phyloP scores from a whole-genome alignment of 192 early-diverging fungal genomes.

The Podila minutissima region DNA sequence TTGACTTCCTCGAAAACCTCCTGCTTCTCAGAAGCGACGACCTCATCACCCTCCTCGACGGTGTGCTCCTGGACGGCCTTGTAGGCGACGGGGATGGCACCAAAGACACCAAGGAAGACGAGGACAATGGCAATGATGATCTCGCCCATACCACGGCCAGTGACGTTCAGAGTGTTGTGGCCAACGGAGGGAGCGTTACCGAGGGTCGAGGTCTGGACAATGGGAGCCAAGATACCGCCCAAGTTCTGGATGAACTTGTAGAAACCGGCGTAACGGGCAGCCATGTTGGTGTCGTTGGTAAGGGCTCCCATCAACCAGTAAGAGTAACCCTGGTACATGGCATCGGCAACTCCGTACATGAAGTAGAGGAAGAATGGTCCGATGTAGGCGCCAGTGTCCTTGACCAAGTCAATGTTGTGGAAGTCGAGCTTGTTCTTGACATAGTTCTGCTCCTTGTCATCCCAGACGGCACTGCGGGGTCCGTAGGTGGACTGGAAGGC shows the following conservation, averaged over 20 bases:
- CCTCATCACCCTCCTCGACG: conserved; percentile 23
- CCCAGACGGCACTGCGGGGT: conserved; percentile 3
- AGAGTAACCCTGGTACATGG: conserved; percentile 79
- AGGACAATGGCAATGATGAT: conserved; percentile 28
- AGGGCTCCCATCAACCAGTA: conserved; percentile 92
- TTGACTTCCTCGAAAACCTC: not conserved
- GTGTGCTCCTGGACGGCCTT: conserved; percentile 36
- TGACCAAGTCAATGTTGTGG: conserved; percentile 38
- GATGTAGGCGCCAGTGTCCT: conserved; percentile 49
- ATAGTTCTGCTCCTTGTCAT: not conserved
- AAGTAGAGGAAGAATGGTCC: conserved; percentile 77
- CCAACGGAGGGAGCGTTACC: conserved; percentile 37
- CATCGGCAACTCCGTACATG: conserved; percentile 79
- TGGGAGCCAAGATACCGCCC: conserved; percentile 47
- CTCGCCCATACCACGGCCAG: conserved; percentile 32
- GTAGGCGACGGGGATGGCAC: conserved; percentile 45
- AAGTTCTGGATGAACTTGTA: conserved; percentile 52
- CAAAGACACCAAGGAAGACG: conserved; percentile 25
- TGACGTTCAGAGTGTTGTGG: conserved; percentile 17
- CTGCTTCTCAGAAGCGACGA: conserved; percentile 2
- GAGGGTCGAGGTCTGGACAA: conserved; percentile 34
- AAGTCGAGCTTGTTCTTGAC: conserved; percentile 32
- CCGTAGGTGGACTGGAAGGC: conserved; percentile 66
- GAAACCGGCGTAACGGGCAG: conserved; percentile 75
- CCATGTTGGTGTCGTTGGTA: conserved; percentile 80